A percentile compares a stretch with the other conserved stretches of the same genome.
Conservation (phyloP, 106 monocot species). For the Apostasia ramifera region DNA sequence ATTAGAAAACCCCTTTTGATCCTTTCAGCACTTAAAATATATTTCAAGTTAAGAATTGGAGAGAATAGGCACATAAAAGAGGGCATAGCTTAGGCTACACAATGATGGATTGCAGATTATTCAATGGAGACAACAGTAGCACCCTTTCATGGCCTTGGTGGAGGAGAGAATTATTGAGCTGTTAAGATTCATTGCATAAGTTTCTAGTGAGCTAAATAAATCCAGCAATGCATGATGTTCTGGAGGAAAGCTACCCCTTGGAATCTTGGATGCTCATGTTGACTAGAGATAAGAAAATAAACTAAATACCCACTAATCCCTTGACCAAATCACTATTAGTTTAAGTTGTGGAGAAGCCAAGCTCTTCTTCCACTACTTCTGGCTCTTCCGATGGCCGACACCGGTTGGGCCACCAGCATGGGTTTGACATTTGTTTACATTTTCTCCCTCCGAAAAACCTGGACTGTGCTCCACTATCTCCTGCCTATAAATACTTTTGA, state of each 20-base stretch:
- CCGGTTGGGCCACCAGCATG: too few relatives aligned
- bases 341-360: too few relatives aligned
- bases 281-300: background rate
- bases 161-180: background rate
- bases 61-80: background rate
- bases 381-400: too few relatives aligned
- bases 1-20: background rate
- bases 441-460: too few relatives aligned
- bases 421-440: too few relatives aligned
- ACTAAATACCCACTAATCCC: background rate
- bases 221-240: background rate
- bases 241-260: background rate
- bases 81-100: background rate
- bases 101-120: slow-evolving; percentile 1
- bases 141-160: background rate
- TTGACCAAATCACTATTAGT: background rate
- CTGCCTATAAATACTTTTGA: too few relatives aligned
- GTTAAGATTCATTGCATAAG: background rate
- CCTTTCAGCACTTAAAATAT: background rate
- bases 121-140: background rate
- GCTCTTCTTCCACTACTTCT: too few relatives aligned
- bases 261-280: background rate
- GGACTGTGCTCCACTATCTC: too few relatives aligned
- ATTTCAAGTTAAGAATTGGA: background rate
- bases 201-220: background rate